Base-by-base conservation (phyloP, 139 green algal genomes). In the Zygnema cylindricum region DNA sequence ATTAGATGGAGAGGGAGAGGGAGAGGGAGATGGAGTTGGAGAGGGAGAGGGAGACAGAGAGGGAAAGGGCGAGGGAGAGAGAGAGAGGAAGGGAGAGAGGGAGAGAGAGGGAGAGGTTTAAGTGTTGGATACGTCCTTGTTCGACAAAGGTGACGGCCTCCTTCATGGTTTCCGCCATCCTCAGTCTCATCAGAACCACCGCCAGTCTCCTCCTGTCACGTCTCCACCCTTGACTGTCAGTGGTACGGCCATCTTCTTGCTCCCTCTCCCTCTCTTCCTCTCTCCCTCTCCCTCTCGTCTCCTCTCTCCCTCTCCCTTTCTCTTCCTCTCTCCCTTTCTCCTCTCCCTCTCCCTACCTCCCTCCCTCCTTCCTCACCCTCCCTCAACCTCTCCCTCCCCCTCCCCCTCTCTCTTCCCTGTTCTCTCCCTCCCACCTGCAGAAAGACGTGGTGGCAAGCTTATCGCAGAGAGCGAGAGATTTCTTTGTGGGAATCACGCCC, bases 91-190 rank as follows among this genome's bases (percentile, higher is more conserved):
- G n/a, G n/a, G n/a, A n/a, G n/a, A n/a, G n/a, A n/a, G n/a, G n/a
- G n/a, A n/a, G n/a, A n/a, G n/a, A n/a, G n/a, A n/a, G n/a, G n/a
- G n/a, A n/a, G n/a, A n/a, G n/a, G n/a, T n/a, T n/a, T n/a, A n/a
- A 63, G 49, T 7, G 82, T 81, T 63, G 83, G 77, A 90, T 90
- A 83, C 55, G 88, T 0, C 88, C 94, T 93, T 98, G 95, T 92
- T 99, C 97, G 3, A 99, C 95, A 82, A 99, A 98, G 0, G 96
- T 98, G 41, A 87, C 91, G 16, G 97, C 97, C 86, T 99, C 98
- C 0, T 91, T 87, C 69, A 99, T 76, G 1, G 94, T 98, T 91
- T 99, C 96, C 0, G 94, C 92, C 96, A 99, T 98, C 86, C 97
- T 98, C 0, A 96, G 75, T 0, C 96, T 92, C 42, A 99, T 95